Evolutionary conservation across 208 protist species (phyloP).

Genomic region (Entamoeba dispar): DNA sequence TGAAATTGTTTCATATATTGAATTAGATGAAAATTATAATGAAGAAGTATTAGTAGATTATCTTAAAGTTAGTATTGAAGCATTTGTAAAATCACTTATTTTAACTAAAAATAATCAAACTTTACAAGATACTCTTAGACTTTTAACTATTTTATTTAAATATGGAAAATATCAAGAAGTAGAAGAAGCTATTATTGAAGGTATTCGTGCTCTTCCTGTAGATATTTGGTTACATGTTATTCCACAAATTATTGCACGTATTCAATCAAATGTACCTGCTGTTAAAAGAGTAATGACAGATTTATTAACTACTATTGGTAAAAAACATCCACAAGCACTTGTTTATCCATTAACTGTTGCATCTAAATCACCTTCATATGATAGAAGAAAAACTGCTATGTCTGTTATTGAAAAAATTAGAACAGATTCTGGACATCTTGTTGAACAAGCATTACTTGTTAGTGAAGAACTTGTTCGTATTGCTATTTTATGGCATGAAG

Average conservation of each 20-base stretch:
- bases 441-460: constrained; percentile 76
- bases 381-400: not conserved
- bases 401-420: not conserved
- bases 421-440: constrained; percentile 31
- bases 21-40: not conserved
- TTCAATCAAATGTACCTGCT: constrained; percentile 57
- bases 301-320: constrained; percentile 68
- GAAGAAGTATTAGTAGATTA: not conserved
- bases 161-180: constrained; percentile 58
- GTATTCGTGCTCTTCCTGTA: constrained; percentile 63
- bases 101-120: not conserved
- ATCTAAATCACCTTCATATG: constrained; percentile 32
- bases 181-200: constrained; percentile 44
- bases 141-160: constrained; percentile 88
- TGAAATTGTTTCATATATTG: not conserved
- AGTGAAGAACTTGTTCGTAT: constrained; percentile 84
- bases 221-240: constrained; percentile 96
- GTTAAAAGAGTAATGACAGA: constrained; percentile 68
- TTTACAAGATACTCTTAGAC: constrained; percentile 81
- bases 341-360: constrained; percentile 94
- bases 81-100: constrained; percentile 4
- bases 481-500: constrained; percentile 79
- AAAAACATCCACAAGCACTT: constrained; percentile 86
- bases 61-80: not conserved
- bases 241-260: constrained; percentile 88